Evolutionary conservation across 352 stramenopile genomes (phyloP).

Genomic region (Pythium vanterpoolii): DNA sequence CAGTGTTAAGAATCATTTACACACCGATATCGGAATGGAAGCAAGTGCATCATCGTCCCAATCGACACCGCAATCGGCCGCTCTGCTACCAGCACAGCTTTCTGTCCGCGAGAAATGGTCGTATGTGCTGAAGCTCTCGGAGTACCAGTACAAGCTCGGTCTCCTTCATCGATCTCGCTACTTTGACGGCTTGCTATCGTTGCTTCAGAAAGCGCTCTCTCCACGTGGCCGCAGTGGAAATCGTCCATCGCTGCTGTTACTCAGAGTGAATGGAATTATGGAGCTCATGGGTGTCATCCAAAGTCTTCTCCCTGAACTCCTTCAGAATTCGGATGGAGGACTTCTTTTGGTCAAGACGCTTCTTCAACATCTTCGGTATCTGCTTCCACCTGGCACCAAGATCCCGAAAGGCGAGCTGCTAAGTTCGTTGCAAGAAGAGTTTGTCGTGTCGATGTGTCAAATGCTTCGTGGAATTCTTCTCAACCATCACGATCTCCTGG

Average conservation of each 20-base stretch:
- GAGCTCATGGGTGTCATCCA: slow-evolving; percentile 70
- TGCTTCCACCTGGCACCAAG: slow-evolving; percentile 54
- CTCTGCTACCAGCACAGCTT: slow-evolving; percentile 25
- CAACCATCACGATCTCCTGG: slow-evolving; percentile 64
- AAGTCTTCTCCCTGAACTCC: slow-evolving; percentile 68
- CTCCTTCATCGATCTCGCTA: slow-evolving; percentile 72
- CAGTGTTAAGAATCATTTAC: slow-evolving; percentile 27
- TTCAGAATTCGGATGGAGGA: slow-evolving; percentile 45
- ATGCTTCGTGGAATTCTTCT: slow-evolving; percentile 71
- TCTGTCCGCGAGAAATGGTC: slow-evolving; percentile 76
- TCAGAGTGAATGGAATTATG: slow-evolving; percentile 76
- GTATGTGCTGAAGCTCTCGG: slow-evolving; percentile 76
- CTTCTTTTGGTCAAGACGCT: slow-evolving; percentile 76
- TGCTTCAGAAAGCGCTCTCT: slow-evolving; percentile 75
- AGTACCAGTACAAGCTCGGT: slow-evolving; percentile 79
- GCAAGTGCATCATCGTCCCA: slow-evolving; percentile 1
- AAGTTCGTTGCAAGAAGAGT: slow-evolving; percentile 61
- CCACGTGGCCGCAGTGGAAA: slow-evolving; percentile 39
- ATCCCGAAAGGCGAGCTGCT: slow-evolving; percentile 32
- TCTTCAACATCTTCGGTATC: slow-evolving; percentile 70
- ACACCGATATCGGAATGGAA: slow-evolving; percentile 29
- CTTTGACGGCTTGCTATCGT: slow-evolving; percentile 73
- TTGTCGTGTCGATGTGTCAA: slow-evolving; percentile 64
- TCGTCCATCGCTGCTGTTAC: slow-evolving; percentile 41
- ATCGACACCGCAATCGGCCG: background rate